These are phyloP conservation scores for Lactarius indigo DNA, from an alignment of 768 basidiomycete genomes.

Conservation along the genomic window DNA sequence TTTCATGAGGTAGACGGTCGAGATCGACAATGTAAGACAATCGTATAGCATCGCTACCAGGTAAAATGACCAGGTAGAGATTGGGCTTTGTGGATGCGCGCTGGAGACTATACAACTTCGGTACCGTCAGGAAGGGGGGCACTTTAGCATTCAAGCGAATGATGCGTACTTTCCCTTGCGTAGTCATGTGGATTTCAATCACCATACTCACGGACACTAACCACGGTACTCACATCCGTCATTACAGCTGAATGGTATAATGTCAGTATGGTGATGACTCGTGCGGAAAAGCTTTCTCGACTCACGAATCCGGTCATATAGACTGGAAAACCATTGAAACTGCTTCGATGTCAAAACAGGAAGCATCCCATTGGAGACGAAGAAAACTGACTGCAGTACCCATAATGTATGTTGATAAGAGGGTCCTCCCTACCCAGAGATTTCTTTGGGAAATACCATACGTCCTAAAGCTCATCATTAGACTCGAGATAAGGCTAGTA, in stretches of 20 bases:
- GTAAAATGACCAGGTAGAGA: conserved; percentile 58
- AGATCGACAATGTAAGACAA: conserved; percentile 45
- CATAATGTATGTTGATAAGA: conserved; percentile 40
- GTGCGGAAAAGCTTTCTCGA: conserved; percentile 4
- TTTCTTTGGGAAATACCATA: conserved; percentile 55
- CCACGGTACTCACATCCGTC: neutral
- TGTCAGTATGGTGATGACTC: conserved; percentile 8
- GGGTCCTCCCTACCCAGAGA: conserved; percentile 36
- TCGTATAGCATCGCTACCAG: conserved; percentile 57
- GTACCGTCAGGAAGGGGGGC: neutral
- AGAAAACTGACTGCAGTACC: conserved; percentile 40
- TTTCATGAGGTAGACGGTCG: conserved; percentile 50
- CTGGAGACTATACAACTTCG: conserved; percentile 47
- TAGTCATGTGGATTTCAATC: neutral
- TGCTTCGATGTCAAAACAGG: conserved; percentile 6
- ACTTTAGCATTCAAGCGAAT: neutral
- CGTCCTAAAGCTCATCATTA: conserved; percentile 37
- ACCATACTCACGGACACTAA: neutral
- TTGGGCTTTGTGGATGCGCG: conserved; percentile 19
- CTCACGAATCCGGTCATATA: conserved; percentile 50
- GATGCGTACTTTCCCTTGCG: conserved; percentile 37
- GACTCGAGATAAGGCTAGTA: neutral
- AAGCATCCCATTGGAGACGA: conserved; percentile 23
- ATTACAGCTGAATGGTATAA: conserved; percentile 18
- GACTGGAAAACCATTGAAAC: conserved; percentile 57